A percentile compares a stretch with the other conserved stretches of the same genome.
These are phyloP conservation scores for Eremochloa ophiuroides DNA, from an alignment of 176 grass and related monocot species.

Conservation along the genomic window DNA sequence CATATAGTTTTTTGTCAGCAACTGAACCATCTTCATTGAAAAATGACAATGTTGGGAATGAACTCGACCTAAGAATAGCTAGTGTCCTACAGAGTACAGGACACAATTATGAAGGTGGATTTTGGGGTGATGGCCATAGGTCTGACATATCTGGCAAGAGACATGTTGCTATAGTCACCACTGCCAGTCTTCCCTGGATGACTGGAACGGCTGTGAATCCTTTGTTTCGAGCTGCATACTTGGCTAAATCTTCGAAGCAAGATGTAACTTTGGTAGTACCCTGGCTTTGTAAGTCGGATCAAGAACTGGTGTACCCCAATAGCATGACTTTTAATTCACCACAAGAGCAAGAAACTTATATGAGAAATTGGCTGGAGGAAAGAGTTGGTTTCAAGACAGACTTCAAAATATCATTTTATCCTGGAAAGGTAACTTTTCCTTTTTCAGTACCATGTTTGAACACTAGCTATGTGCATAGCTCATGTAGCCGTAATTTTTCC, in stretches of 20 bases:
- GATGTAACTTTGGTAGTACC: conserved; percentile 84
- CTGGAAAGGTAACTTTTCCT: conserved; percentile 68
- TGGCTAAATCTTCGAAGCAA: conserved; percentile 73
- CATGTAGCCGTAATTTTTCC: not conserved
- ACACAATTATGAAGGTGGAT: conserved; percentile 65
- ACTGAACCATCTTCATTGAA: conserved; percentile 39
- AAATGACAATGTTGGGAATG: conserved; percentile 50
- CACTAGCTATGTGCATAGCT: not conserved
- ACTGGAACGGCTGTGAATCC: conserved; percentile 97
- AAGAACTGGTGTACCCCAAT: conserved; percentile 87
- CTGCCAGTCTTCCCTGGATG: conserved; percentile 98
- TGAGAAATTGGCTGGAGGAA: conserved; percentile 88
- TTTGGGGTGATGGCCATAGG: conserved; percentile 49
- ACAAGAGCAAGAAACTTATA: conserved; percentile 78
- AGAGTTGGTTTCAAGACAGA: conserved; percentile 83
- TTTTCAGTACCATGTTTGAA: conserved; percentile 2
- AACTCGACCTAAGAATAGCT: conserved; percentile 82
- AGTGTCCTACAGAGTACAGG: conserved; percentile 88
- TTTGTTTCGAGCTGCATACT: conserved; percentile 92
- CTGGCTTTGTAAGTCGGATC: conserved; percentile 91
- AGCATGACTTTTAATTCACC: conserved; percentile 86
- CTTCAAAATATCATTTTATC: conserved; percentile 93
- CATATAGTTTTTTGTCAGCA: conserved; percentile 31
- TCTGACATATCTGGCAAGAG: conserved; percentile 40
- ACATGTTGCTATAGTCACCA: conserved; percentile 92